Evolutionary conservation across 106 monocot species (phyloP).

Genomic region (Hemerocallis citrina): DNA sequence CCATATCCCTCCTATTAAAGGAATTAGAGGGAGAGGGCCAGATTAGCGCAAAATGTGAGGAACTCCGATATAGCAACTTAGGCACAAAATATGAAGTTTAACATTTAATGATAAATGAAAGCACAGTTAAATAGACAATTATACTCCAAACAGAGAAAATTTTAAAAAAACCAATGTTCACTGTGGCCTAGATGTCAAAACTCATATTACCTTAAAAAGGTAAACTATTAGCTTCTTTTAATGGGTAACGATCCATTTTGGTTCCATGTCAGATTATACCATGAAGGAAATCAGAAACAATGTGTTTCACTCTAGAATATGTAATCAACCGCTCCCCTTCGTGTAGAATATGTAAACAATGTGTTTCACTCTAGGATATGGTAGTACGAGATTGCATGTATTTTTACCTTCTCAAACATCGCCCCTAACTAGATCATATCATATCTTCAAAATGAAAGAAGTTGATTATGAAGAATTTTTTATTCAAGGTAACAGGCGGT

Average conservation of each 20-base stretch:
- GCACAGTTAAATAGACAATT: not conserved
- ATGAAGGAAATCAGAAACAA: too few species aligned
- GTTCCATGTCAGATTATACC: not conserved
- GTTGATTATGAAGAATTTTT: too few species aligned
- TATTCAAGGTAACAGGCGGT: too few species aligned
- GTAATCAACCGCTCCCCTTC: too few species aligned
- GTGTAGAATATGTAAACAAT: too few species aligned
- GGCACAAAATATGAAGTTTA: not conserved
- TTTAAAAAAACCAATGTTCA: not conserved
- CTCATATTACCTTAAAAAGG: not conserved
- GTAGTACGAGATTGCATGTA: too few species aligned
- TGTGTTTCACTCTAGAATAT: too few species aligned
- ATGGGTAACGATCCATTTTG: not conserved
- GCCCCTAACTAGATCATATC: too few species aligned
- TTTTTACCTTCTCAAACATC: too few species aligned
- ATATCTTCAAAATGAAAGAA: too few species aligned
- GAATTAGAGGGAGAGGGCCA: not conserved
- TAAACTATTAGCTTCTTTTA: not conserved
- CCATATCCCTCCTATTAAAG: conserved; percentile 45
- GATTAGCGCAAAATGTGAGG: not conserved
- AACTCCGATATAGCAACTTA: not conserved
- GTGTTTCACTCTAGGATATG: too few species aligned
- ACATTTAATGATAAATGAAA: not conserved
- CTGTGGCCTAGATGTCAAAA: not conserved
- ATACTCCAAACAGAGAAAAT: not conserved